phyloP scores from a whole-genome alignment of 352 stramenopile genomes.

The Phytophthora capsici region DNA sequence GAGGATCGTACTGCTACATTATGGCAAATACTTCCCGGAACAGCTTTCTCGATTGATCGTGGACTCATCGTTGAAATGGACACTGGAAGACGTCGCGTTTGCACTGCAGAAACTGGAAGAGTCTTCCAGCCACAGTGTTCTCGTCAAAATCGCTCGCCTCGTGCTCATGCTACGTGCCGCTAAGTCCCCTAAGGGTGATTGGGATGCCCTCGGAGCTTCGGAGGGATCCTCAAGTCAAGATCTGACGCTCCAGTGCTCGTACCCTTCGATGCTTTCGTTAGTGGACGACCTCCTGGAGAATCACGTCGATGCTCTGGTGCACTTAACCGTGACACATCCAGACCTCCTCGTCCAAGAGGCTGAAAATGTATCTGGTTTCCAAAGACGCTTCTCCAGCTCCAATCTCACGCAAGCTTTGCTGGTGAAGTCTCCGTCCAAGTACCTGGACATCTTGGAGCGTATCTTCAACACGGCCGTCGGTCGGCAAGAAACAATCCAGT shows the following conservation, averaged over 20 bases:
- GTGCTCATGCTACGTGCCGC: constrained; percentile 66
- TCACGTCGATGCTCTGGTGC: constrained; percentile 56
- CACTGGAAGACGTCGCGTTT: constrained; percentile 71
- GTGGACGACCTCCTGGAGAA: constrained; percentile 50
- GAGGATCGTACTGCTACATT: constrained; percentile 71
- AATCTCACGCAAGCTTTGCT: constrained; percentile 55
- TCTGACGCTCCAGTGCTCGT: constrained; percentile 39
- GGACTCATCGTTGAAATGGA: constrained; percentile 77
- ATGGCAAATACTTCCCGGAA: constrained; percentile 76
- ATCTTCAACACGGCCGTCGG: constrained; percentile 62
- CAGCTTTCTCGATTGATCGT: constrained; percentile 76
- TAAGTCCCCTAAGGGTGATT: constrained; percentile 32
- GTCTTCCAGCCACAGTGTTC: constrained; percentile 51
- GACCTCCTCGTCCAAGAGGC: constrained; percentile 56
- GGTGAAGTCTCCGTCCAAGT: constrained; percentile 45
- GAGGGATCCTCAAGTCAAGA: constrained; percentile 6
- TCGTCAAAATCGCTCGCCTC: constrained; percentile 68
- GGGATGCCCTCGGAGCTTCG: constrained; percentile 31
- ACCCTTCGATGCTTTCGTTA: constrained; percentile 43
- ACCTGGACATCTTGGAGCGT: constrained; percentile 61
- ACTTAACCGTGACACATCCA: constrained; percentile 65
- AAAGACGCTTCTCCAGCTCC: constrained; percentile 41
- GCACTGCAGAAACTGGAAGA: constrained; percentile 61
- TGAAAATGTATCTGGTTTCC: constrained; percentile 4
- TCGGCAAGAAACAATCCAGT: constrained; percentile 60